A percentile compares a stretch with the other conserved stretches of the same genome.
phyloP scores from a whole-genome alignment of 2,329 filamentous ascomycete genomes.

The Penicillium sp. region DNA sequence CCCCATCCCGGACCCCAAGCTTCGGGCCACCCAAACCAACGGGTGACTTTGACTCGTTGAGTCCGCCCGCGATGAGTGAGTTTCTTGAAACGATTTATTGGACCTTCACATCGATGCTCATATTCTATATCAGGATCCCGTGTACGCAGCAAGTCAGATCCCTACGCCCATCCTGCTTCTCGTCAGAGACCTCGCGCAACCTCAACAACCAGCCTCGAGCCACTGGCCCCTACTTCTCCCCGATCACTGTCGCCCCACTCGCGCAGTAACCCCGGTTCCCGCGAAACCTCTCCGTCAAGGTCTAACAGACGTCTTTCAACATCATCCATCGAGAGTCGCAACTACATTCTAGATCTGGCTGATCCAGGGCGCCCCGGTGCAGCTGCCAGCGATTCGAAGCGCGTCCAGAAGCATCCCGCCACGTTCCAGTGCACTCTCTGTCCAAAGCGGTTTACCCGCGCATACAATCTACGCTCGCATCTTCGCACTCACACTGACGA shows the following conservation, averaged over 20 bases:
- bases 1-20: conserved; percentile 65
- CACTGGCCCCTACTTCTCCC: conserved; percentile 33
- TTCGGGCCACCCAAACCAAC: conserved; percentile 69
- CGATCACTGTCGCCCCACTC: conserved; percentile 49
- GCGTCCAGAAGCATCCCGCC: conserved; percentile 95
- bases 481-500: conserved; percentile 96
- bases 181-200: conserved; percentile 39
- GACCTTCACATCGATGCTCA: conserved; percentile 20
- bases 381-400: conserved; percentile 64
- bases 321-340: conserved; percentile 58
- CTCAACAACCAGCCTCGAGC: conserved; percentile 34
- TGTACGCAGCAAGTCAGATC: conserved; percentile 63
- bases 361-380: conserved; percentile 80
- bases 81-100: not conserved
- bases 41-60: conserved; percentile 73
- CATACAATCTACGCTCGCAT: conserved; percentile 95
- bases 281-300: conserved; percentile 47
- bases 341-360: conserved; percentile 86
- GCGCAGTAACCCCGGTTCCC: conserved; percentile 44
- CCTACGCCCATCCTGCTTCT: conserved; percentile 52
- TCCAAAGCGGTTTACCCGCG: conserved; percentile 92
- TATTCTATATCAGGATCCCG: conserved; percentile 48
- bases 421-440: conserved; percentile 95
- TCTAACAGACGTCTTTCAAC: conserved; percentile 48
- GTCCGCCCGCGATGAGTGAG: conserved; percentile 67